Conservation (phyloP, 495 filamentous ascomycete genomes). For the Penicillium subrubescens region DNA sequence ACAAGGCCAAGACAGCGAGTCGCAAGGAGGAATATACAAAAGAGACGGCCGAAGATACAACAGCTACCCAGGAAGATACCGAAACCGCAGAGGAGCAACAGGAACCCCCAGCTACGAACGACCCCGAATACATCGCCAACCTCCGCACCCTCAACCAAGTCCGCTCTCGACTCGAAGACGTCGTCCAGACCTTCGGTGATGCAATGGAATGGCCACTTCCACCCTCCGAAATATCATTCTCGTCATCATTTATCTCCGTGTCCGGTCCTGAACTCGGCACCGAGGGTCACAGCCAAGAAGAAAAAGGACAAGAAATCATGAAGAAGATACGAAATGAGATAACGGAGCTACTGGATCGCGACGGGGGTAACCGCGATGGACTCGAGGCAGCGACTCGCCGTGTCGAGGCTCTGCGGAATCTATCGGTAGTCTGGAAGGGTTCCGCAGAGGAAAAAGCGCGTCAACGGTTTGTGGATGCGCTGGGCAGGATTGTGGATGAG, state of each 20-base stretch:
- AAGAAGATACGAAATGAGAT: slow-evolving; percentile 73
- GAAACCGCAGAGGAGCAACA: slow-evolving; percentile 1
- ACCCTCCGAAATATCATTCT: slow-evolving; percentile 70
- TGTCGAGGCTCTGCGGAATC: slow-evolving; percentile 70
- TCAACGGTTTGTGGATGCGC: slow-evolving; percentile 73
- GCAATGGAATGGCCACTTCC: slow-evolving; percentile 93
- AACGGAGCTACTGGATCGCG: slow-evolving; percentile 59
- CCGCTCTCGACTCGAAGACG: slow-evolving; percentile 75
- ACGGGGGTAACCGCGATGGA: slow-evolving; percentile 38
- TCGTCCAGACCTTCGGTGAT: slow-evolving; percentile 86
- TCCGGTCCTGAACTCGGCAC: slow-evolving; percentile 71
- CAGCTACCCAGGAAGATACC: slow-evolving; percentile 14
- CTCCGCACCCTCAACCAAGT: slow-evolving; percentile 84
- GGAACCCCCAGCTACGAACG: slow-evolving; percentile 20
- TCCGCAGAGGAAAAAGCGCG: slow-evolving; percentile 91
- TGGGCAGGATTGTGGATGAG: slow-evolving; percentile 63
- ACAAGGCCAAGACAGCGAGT: not conserved
- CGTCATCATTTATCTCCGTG: slow-evolving; percentile 79
- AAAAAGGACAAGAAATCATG: slow-evolving; percentile 75
- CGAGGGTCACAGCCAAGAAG: slow-evolving; percentile 66
- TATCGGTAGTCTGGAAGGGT: slow-evolving; percentile 84
- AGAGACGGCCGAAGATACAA: slow-evolving; percentile 13
- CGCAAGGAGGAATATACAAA: slow-evolving; percentile 13
- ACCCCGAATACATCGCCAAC: slow-evolving; percentile 72
- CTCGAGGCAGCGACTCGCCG: slow-evolving; percentile 70